phyloP scores from a whole-genome alignment of 164 flowering plant species.

The Vitis riparia region DNA sequence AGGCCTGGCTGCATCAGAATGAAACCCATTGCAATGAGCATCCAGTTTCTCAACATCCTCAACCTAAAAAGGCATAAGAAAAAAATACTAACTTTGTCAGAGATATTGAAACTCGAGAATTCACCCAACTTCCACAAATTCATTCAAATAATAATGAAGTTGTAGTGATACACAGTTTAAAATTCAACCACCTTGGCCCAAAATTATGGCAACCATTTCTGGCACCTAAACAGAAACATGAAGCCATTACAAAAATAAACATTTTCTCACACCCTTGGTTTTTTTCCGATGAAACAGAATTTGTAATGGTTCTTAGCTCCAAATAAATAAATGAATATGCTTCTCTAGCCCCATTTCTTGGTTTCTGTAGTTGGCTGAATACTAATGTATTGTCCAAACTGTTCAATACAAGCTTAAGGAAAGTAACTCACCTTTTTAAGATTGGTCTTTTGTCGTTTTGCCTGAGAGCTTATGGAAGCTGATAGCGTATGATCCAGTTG shows the following conservation, averaged over 20 bases:
- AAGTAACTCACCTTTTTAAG: constrained; percentile 25
- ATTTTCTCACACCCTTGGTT: too few species aligned
- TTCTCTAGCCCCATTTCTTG: too few species aligned
- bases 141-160: background rate
- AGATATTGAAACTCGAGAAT: background rate
- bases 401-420: background rate
- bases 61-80: constrained; percentile 26
- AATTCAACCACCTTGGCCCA: background rate
- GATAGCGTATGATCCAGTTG: constrained; percentile 27
- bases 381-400: background rate
- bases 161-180: background rate
- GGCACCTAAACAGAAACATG: too few species aligned
- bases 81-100: background rate
- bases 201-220: too few species aligned
- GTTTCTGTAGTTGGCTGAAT: background rate
- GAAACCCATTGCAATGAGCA: constrained; percentile 19
- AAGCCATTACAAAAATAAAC: too few species aligned
- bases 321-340: too few species aligned
- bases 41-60: constrained; percentile 22
- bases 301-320: too few species aligned
- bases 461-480: constrained; percentile 27
- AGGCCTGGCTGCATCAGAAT: constrained; percentile 49
- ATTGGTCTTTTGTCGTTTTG: constrained; percentile 63
- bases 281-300: too few species aligned
- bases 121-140: constrained; percentile 1